Base-by-base conservation (phyloP, 345 rosid genomes). In the Boechera retrofracta region DNA sequence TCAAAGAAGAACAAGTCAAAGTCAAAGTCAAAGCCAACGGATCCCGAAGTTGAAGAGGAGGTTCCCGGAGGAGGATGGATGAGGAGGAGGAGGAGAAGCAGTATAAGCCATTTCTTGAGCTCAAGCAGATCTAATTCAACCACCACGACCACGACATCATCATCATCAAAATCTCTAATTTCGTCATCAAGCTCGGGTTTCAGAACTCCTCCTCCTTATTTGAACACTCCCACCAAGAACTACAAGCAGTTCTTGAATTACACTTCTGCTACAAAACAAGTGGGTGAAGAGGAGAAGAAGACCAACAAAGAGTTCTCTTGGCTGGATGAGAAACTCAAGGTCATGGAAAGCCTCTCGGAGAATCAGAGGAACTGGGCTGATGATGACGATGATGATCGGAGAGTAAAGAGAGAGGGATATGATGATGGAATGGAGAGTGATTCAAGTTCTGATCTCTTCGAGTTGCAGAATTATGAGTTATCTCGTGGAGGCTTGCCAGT, bases 371-470 rank as follows among this genome's bases (percentile, higher is more conserved):
- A 60, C 48, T 79, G 76, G 85, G 39, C 18, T 18, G 24, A 45
- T 55, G 84, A 79, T 47, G 74, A 74, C 48, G 71, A 74, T 74
- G 74, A 39, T 44, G 71, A 62, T 44, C 11, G 10, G 5, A 53
- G 65, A 44, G 26, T 71, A 68, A 74, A 70, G 75, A 83, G 79
- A 68, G 81, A 75, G 3, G 71, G 32, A 29, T 83, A 79, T 21
- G 74, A 72, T 10, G 94, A 91, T 71, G 89, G 91, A 6, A 88
- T 86, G 47, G 97, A 90, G 35, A 94, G 97, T 71, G 98, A 94
- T 85, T 90, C 97, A 24, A 94, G 98, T 79, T 94, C 97, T 58
- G 98, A 94, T 84, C 86, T 94, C 80, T 94, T 94, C 51, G 98
- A 94, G 82, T 60, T 94, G 79, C 90, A 87, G 44, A 94, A 86